Percentiles rank a stretch among this genome's conserved stretches.
These are phyloP conservation scores for Somion occarium DNA, from an alignment of 1,284 basidiomycete genomes.

Conservation along the genomic window DNA sequence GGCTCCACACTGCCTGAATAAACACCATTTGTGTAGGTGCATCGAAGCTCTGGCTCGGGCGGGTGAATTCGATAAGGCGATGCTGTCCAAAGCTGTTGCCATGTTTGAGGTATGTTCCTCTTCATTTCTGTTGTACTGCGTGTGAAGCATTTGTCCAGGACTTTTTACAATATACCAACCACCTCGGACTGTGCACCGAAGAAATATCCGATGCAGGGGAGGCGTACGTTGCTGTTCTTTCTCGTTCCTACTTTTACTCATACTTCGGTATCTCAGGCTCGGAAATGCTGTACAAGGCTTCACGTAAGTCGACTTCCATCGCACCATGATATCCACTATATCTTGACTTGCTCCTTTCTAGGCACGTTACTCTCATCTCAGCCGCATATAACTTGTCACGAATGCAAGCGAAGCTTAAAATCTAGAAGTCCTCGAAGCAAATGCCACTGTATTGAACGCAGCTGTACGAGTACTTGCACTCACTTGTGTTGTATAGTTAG, in stretches of 20 bases:
- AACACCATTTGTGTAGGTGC: slow-evolving; percentile 46
- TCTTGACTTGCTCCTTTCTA: slow-evolving; percentile 22
- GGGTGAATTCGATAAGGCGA: slow-evolving; percentile 65
- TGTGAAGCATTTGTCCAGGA: slow-evolving; percentile 40
- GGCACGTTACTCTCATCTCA: slow-evolving; percentile 78
- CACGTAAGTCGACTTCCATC: slow-evolving; percentile 48
- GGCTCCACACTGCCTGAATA: not conserved
- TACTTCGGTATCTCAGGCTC: slow-evolving; percentile 37
- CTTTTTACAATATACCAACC: slow-evolving; percentile 79
- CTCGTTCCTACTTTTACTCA: not conserved
- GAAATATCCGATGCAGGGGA: slow-evolving; percentile 79
- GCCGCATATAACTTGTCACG: slow-evolving; percentile 78
- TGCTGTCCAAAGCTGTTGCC: slow-evolving; percentile 64
- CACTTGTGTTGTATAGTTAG: too few relatives aligned
- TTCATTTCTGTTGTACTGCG: not conserved
- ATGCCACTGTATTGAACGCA: too few relatives aligned
- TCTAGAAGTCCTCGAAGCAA: too few relatives aligned
- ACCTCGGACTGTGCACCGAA: slow-evolving; percentile 83
- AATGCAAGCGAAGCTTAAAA: slow-evolving; percentile 34
- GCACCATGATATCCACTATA: not conserved
- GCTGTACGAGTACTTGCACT: too few relatives aligned
- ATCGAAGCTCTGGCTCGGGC: slow-evolving; percentile 85
- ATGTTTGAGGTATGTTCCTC: slow-evolving; percentile 74
- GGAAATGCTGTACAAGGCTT: slow-evolving; percentile 86
- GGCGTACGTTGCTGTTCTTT: slow-evolving; percentile 40